These are phyloP conservation scores for Penicillium hesseltinei DNA, from an alignment of 2,329 filamentous ascomycete species.

Conservation along the genomic window DNA sequence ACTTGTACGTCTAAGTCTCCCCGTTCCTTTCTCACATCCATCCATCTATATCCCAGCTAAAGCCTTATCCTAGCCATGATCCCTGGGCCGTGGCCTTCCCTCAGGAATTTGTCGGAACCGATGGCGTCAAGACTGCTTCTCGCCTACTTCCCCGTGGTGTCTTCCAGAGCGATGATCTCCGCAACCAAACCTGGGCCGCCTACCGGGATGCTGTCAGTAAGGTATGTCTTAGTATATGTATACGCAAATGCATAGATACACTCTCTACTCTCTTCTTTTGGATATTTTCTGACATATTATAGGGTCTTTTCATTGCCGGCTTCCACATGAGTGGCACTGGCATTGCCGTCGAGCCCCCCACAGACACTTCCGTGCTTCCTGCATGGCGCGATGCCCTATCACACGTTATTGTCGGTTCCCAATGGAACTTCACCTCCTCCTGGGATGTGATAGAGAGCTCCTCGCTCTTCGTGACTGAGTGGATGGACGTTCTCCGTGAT, in stretches of 20 bases:
- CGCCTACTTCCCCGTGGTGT: conserved; percentile 22
- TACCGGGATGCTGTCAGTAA: conserved; percentile 19
- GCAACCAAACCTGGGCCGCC: conserved; percentile 13
- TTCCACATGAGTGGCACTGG: conserved; percentile 25
- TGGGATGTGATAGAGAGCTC: conserved; percentile 15
- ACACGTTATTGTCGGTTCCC: conserved; percentile 34
- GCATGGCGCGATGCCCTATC: conserved; percentile 45
- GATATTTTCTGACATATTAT: background rate
- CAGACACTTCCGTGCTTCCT: conserved; percentile 28
- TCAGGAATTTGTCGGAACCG: conserved; percentile 18
- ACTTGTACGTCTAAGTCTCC: conserved; percentile 16
- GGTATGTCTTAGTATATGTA: background rate
- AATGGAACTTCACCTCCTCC: conserved; percentile 24
- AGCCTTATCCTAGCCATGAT: conserved; percentile 15
- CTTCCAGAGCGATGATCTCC: conserved; percentile 18
- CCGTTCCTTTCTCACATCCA: background rate
- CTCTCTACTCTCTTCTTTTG: too few relatives aligned
- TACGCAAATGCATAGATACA: background rate
- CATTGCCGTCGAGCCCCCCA: conserved; percentile 16
- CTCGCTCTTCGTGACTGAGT: conserved; percentile 17
- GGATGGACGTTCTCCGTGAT: conserved; percentile 21
- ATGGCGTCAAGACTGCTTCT: conserved; percentile 22
- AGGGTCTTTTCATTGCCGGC: conserved; percentile 24
- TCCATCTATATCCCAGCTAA: background rate
- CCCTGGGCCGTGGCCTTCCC: conserved; percentile 20